Evolutionary conservation across 257 asterid species (phyloP).

Genomic region (Gentiana dahurica): DNA sequence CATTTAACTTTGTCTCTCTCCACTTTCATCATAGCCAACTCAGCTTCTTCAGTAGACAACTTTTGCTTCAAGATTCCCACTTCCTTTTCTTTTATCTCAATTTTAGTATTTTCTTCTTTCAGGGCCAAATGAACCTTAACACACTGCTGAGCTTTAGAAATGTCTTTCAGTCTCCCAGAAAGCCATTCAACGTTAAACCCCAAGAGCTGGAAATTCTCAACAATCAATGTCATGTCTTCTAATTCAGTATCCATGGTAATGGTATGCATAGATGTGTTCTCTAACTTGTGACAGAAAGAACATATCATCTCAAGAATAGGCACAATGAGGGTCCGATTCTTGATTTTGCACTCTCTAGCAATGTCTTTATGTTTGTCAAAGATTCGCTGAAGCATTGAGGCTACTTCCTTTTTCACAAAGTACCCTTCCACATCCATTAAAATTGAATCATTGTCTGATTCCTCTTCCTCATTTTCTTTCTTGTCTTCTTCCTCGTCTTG

Average conservation of each 20-base stretch:
- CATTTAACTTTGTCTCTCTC: neutral
- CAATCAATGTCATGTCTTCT: neutral
- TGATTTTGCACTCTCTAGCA: slow-evolving; percentile 4
- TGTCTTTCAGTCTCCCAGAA: slow-evolving; percentile 1
- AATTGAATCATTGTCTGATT: neutral
- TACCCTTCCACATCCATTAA: slow-evolving; percentile 7
- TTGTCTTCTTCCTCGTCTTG: too few relatives aligned
- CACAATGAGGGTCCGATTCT: neutral
- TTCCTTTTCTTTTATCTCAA: too few relatives aligned
- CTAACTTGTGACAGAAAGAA: neutral
- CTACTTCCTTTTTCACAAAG: slow-evolving; percentile 11
- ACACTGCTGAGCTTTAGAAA: slow-evolving; percentile 1
- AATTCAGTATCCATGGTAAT: slow-evolving; percentile 1
- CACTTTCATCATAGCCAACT: slow-evolving; percentile 2
- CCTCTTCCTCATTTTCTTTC: slow-evolving; percentile 8
- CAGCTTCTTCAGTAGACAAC: neutral
- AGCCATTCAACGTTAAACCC: slow-evolving; percentile 15
- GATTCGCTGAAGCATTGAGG: slow-evolving; percentile 7
- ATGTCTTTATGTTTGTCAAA: slow-evolving; percentile 11
- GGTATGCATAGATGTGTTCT: neutral
- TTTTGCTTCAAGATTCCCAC: too few relatives aligned
- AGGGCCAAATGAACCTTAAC: neutral
- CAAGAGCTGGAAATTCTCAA: slow-evolving; percentile 6
- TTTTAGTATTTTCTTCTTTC: neutral
- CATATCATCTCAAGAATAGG: slow-evolving; percentile 10